Base-by-base conservation (phyloP, 192 early-diverging fungal species). In the Haplosporangium gracile region DNA sequence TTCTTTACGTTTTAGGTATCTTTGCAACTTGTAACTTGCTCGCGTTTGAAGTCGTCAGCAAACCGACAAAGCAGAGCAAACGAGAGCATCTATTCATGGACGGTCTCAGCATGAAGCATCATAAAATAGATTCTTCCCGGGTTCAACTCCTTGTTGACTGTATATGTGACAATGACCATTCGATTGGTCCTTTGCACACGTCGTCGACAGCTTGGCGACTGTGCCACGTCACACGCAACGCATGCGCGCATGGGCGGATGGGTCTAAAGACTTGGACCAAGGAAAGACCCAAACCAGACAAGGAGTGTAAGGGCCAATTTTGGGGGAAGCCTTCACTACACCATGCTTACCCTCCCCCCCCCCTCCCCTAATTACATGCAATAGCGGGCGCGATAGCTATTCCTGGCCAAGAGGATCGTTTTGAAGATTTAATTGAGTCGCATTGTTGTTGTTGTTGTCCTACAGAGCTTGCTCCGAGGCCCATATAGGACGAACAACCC, bases 41-140 rank as follows among this genome's bases (percentile, higher is more conserved):
- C 49, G 5, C 16, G 49, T 51, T 51, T 51, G 29, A 65, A 26
- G 60, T 29, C 29, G 60, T 65, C 60, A 65, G 29, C 60, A 65
- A 65, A 65, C 60, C 32, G 60, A 65, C 60, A 65, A 65, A 65
- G 60, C 60, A 32, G 60, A 32, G 60, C 29, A 65, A 32, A 65
- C 24, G 60, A 65, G 60, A 65, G 60, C 60, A 65, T 65, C 60
- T 26, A 65, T 65, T 29, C 26, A 65, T 65, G n/a, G 26, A 65
- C 26, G 60, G 60, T 29, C 10, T 29, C 60, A 65, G 32, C 9
- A 65, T 29, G 29, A 65, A 65, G 60, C 29, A 65, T 9, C 57
- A 1, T 5, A 65, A 63, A 29, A 63, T 29, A 63, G 26, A 29
- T 11, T 9, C 60, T 26, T 63, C 57, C 26, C 26, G 13, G 60